A percentile compares a stretch with the other conserved stretches of the same genome.
phyloP scores from a whole-genome alignment of 2,329 filamentous ascomycete species.

The Fusarium napiforme region DNA sequence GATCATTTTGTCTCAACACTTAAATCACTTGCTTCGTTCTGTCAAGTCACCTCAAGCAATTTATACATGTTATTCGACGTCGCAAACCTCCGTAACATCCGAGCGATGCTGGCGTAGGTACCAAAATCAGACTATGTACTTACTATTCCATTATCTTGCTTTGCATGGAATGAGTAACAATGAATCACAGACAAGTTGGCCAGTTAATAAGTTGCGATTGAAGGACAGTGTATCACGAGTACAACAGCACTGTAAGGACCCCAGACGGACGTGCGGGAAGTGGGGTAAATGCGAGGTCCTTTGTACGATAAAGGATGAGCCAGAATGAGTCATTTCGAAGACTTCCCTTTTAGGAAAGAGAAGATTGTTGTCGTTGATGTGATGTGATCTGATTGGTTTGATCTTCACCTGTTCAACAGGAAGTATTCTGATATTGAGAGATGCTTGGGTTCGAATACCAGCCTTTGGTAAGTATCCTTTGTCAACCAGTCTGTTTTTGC shows the following conservation, averaged over 20 bases:
- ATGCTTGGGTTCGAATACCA: constrained; percentile 11
- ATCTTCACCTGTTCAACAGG: background rate
- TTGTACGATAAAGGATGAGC: constrained; percentile 42
- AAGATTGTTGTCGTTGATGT: background rate
- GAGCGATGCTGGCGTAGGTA: background rate
- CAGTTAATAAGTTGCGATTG: background rate
- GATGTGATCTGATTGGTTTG: background rate
- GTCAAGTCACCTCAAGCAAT: background rate
- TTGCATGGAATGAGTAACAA: constrained; percentile 32
- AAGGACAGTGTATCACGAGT: constrained; percentile 16
- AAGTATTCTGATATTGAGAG: background rate
- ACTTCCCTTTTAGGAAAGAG: constrained; percentile 28
- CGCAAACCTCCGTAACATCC: background rate
- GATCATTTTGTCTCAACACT: too few species aligned
- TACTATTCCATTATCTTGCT: background rate
- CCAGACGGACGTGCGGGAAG: background rate
- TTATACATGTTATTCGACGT: background rate
- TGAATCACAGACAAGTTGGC: constrained; percentile 42
- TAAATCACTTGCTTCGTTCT: background rate
- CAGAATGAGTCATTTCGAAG: constrained; percentile 49
- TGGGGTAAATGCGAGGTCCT: background rate
- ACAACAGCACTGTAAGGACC: constrained; percentile 7
- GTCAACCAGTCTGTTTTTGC: background rate
- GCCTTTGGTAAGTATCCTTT: background rate
- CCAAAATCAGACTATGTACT: background rate